These are phyloP conservation scores for Eruca vesicaria DNA, from an alignment of 441 rosid genomes.

Conservation along the genomic window DNA sequence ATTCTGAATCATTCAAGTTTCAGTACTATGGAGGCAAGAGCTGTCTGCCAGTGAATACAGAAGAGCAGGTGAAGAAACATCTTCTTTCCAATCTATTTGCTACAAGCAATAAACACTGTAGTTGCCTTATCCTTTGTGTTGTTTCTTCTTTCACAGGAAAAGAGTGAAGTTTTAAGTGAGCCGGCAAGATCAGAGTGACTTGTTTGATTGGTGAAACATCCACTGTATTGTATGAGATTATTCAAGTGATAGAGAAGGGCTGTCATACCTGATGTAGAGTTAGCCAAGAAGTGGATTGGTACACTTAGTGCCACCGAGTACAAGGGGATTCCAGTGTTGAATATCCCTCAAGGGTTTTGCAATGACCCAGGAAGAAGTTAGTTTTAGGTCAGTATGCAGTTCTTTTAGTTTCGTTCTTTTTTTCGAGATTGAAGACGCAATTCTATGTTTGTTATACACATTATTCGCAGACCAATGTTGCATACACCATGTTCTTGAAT, in stretches of 20 bases:
- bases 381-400: slow-evolving; percentile 22
- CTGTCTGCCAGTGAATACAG: slow-evolving; percentile 20
- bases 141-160: slow-evolving; percentile 52
- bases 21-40: slow-evolving; percentile 27
- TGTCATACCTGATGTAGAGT: slow-evolving; percentile 30
- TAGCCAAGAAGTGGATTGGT: slow-evolving; percentile 22
- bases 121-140: background rate
- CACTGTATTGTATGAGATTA: slow-evolving; percentile 10
- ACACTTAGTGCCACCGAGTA: slow-evolving; percentile 20
- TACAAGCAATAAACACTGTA: background rate
- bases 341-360: slow-evolving; percentile 19
- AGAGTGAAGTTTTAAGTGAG: slow-evolving; percentile 50
- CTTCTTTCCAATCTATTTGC: background rate
- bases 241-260: too few relatives aligned
- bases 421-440: background rate
- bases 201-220: slow-evolving; percentile 31
- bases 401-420: slow-evolving; percentile 12
- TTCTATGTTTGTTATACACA: slow-evolving; percentile 18
- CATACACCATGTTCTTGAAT: slow-evolving; percentile 13
- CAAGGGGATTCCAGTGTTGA: slow-evolving; percentile 6
- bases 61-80: slow-evolving; percentile 28
- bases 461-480: background rate
- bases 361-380: slow-evolving; percentile 21
- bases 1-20: slow-evolving; percentile 31
- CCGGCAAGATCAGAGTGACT: slow-evolving; percentile 60